These are phyloP conservation scores for Polytolypa hystricis DNA, from an alignment of 2,329 filamentous ascomycete genomes.

Conservation along the genomic window DNA sequence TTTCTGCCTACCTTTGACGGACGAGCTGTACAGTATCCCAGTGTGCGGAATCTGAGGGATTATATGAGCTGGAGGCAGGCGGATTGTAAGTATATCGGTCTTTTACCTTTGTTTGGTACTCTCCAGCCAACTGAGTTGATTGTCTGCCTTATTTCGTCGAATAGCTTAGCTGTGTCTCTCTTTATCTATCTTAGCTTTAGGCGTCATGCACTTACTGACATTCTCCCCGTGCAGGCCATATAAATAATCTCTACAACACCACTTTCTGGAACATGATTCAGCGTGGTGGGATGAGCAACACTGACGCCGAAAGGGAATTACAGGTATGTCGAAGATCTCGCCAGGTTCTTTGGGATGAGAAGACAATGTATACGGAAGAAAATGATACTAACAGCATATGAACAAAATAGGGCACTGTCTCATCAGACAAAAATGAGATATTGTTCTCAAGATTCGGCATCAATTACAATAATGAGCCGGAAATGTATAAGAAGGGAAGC, in stretches of 20 bases:
- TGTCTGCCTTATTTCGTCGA: neutral
- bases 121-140: neutral
- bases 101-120: neutral
- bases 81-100: conserved; percentile 57
- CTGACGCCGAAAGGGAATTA: conserved; percentile 70
- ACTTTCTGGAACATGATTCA: conserved; percentile 87
- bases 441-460: conserved; percentile 78
- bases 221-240: conserved; percentile 53
- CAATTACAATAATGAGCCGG: conserved; percentile 95
- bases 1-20: conserved; percentile 81
- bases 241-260: conserved; percentile 98
- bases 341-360: no score
- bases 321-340: conserved; percentile 47
- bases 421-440: conserved; percentile 91
- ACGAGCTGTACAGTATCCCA: conserved; percentile 80
- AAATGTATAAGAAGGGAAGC: conserved; percentile 88
- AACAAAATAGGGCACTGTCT: conserved; percentile 57
- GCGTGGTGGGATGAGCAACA: conserved; percentile 60
- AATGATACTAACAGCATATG: no score
- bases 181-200: no score
- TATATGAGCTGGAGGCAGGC: conserved; percentile 97
- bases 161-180: no score
- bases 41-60: conserved; percentile 69
- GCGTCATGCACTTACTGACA: no score
- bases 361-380: no score